phyloP scores from a whole-genome alignment of 2,329 filamentous ascomycete genomes.

The Fusarium ambrosium region DNA sequence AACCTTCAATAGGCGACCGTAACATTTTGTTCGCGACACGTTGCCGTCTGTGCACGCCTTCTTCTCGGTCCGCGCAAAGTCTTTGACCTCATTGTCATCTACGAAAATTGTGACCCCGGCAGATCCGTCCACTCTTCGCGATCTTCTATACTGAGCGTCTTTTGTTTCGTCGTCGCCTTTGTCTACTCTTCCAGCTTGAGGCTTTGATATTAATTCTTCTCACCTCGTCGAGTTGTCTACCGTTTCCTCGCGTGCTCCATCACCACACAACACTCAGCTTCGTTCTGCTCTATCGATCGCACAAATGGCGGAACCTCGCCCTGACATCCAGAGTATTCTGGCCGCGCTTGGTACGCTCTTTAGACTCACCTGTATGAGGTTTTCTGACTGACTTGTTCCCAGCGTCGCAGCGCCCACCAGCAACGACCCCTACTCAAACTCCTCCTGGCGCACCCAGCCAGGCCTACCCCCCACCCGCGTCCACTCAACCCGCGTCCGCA shows the following conservation, averaged over 20 bases:
- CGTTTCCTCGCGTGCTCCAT: slow-evolving; percentile 6
- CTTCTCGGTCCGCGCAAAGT: slow-evolving; percentile 34
- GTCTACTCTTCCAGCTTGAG: background rate
- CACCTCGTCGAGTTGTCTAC: slow-evolving; percentile 1
- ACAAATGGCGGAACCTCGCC: slow-evolving; percentile 46
- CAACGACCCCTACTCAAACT: slow-evolving; percentile 58
- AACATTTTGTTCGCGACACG: slow-evolving; percentile 35
- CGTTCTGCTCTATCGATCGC: slow-evolving; percentile 24
- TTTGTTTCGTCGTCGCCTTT: slow-evolving; percentile 17
- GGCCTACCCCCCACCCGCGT: slow-evolving; percentile 56
- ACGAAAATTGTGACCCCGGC: slow-evolving; percentile 40
- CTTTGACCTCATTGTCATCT: slow-evolving; percentile 23
- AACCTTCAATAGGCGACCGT: slow-evolving; percentile 28
- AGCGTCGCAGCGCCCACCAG: slow-evolving; percentile 61
- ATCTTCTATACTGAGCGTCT: slow-evolving; percentile 11
- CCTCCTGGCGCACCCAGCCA: slow-evolving; percentile 55
- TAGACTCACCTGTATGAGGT: slow-evolving; percentile 14
- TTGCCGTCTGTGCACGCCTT: slow-evolving; percentile 23
- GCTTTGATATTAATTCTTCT: background rate
- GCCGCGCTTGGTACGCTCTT: slow-evolving; percentile 61
- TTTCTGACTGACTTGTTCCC: slow-evolving; percentile 39
- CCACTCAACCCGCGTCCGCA: slow-evolving; percentile 51
- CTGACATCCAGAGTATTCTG: slow-evolving; percentile 58
- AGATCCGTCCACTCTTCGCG: slow-evolving; percentile 22
- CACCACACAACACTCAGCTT: slow-evolving; percentile 24